Percentiles rank a stretch among this genome's conserved stretches.
These are phyloP conservation scores for Henckelia pumila DNA, from an alignment of 257 asterid species.

Conservation along the genomic window DNA sequence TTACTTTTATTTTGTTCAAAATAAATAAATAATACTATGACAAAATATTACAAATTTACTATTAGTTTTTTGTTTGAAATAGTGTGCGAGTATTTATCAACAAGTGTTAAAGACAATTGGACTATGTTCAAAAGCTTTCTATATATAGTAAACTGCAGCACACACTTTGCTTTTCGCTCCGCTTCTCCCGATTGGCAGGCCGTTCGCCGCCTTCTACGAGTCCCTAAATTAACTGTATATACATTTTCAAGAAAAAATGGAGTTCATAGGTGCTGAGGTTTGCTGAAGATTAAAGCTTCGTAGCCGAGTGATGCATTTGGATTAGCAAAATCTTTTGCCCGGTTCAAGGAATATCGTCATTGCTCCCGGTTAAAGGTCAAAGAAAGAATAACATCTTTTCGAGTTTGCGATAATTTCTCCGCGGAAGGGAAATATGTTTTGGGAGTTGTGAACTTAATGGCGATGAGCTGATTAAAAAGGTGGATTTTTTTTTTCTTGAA, in stretches of 20 bases:
- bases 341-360: conserved; percentile 43
- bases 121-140: not conserved
- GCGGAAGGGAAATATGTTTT: conserved; percentile 27
- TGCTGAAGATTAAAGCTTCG: conserved; percentile 35
- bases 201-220: conserved; percentile 46
- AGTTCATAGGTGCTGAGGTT: conserved; percentile 45
- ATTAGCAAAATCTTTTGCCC: conserved; percentile 39
- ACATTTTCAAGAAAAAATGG: too few relatives aligned
- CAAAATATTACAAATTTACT: too few relatives aligned
- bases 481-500: conserved; percentile 34
- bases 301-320: conserved; percentile 48
- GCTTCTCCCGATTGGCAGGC: conserved; percentile 29
- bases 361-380: conserved; percentile 24
- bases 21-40: too few relatives aligned
- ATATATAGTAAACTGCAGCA: conserved; percentile 14
- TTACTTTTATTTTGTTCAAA: too few relatives aligned
- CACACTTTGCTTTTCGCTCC: not conserved
- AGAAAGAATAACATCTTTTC: conserved; percentile 25
- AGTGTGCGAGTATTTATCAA: too few relatives aligned
- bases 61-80: too few relatives aligned
- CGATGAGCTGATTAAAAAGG: conserved; percentile 37
- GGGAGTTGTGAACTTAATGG: conserved; percentile 22
- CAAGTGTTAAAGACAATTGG: too few relatives aligned
- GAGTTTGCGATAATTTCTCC: conserved; percentile 26
- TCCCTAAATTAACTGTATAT: not conserved